Conservation (phyloP, 352 stramenopile species). For the Peronospora belbahrii region DNA sequence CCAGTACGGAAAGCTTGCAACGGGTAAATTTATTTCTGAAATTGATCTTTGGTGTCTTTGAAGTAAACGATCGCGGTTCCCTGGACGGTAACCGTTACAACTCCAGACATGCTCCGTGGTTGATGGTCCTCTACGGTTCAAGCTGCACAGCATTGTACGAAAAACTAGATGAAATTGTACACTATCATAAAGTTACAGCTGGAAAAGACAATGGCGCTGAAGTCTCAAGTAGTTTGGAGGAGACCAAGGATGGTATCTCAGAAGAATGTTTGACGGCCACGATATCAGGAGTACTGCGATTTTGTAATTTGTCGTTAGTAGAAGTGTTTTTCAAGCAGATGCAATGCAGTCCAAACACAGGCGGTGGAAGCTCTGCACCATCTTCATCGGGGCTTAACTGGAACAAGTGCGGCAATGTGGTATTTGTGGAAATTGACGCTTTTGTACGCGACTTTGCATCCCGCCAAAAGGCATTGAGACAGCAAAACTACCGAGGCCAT, state of each 20-base stretch:
- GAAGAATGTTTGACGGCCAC: conserved; percentile 60
- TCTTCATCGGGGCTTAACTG: conserved; percentile 44
- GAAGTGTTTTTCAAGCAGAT: conserved; percentile 61
- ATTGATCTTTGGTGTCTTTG: conserved; percentile 51
- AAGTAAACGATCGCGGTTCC: conserved; percentile 48
- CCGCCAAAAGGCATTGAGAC: conserved; percentile 38
- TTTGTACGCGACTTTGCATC: conserved; percentile 72
- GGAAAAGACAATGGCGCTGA: conserved; percentile 13
- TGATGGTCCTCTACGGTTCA: conserved; percentile 60
- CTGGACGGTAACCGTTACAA: conserved; percentile 27
- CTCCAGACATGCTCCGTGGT: conserved; percentile 42
- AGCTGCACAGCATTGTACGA: conserved; percentile 73
- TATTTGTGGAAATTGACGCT: conserved; percentile 76
- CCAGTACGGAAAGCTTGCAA: conserved; percentile 38
- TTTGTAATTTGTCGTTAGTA: conserved; percentile 75
- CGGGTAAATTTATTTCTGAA: conserved; percentile 47
- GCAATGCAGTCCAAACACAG: conserved; percentile 16
- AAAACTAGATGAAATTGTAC: conserved; percentile 75
- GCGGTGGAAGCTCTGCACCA: conserved; percentile 5
- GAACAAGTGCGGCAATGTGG: conserved; percentile 77
- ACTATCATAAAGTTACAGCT: conserved; percentile 39
- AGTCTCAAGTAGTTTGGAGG: background rate
- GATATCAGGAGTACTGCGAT: conserved; percentile 50
- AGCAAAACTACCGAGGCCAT: conserved; percentile 13
- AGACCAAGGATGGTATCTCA: conserved; percentile 19